Base-by-base conservation (phyloP, 192 early-diverging fungal species). In the Paraglomus brasilianum region DNA sequence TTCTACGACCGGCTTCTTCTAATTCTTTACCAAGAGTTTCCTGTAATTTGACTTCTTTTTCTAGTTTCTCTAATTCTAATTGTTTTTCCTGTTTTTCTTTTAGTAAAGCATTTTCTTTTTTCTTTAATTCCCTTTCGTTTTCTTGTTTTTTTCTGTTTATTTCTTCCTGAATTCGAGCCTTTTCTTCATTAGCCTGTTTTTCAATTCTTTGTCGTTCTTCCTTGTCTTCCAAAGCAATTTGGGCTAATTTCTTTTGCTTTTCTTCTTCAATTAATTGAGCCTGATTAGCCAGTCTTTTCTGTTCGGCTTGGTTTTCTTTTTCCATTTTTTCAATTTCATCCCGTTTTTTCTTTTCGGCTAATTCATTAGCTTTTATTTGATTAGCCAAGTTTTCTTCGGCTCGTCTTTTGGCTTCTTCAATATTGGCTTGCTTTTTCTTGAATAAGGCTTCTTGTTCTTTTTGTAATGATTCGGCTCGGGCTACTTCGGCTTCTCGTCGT, bases 191-290 rank as follows among this genome's bases (percentile, higher is more conserved):
- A 42, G 58, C 58, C 43, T 42, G 14, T 60, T 60, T 60, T 5
- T 1, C 40, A 14, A 60, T 60, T 60, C 5, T 10, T 38, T 60
- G 58, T 40, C 58, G 21, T 60, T 60, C 3, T 60, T 60, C 58
- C n/a, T 60, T 42, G 43, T 60, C 58, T n/a, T 60, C 58, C 19
- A 60, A 60, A 4, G 58, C 58, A 40, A 60, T 60, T 4, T 11
- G 1, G 24, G 58, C 58, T 40, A 60, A 60, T 60, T 13, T 60
- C 13, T 40, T 60, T 60, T 60, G 58, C 3, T 1, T 13, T 42
- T 60, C 58, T 60, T 60, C 58, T 60, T 60, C 58, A 15, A 60
- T 60, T 60, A 60, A 60, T 6, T 41, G 24, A n/a, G 58, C 2
- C 24, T 60, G 58, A 19, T 60, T 60, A n/a, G 24, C 24, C 43